These are phyloP conservation scores for Suillus plorans DNA, from an alignment of 768 basidiomycete genomes.

Conservation along the genomic window DNA sequence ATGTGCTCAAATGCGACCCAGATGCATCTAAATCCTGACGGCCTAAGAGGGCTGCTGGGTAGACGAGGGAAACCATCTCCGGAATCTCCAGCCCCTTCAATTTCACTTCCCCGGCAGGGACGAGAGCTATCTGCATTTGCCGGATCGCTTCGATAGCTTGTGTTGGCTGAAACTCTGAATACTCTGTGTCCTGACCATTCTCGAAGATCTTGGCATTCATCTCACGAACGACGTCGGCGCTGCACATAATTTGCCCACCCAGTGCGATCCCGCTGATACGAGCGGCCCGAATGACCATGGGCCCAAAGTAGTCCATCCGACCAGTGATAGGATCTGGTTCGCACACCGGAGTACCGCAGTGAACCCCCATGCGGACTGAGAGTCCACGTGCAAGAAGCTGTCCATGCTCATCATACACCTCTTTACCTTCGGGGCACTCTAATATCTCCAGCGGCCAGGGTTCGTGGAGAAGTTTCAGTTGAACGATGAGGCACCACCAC, in stretches of 20 bases:
- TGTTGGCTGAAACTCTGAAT: slow-evolving; percentile 53
- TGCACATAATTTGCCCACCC: slow-evolving; percentile 94
- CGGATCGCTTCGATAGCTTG: slow-evolving; percentile 75
- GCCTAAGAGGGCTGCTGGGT: slow-evolving; percentile 70
- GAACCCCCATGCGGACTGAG: slow-evolving; percentile 96
- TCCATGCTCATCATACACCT: slow-evolving; percentile 65
- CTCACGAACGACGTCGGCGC: slow-evolving; percentile 83
- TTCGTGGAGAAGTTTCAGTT: slow-evolving; percentile 76
- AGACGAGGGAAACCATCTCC: slow-evolving; percentile 83
- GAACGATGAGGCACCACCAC: slow-evolving; percentile 88
- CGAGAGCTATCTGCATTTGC: slow-evolving; percentile 65
- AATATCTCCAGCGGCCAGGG: slow-evolving; percentile 93
- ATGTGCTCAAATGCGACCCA: slow-evolving; percentile 16
- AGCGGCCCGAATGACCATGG: slow-evolving; percentile 92
- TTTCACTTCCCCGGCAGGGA: slow-evolving; percentile 84
- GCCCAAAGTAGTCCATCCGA: slow-evolving; percentile 98
- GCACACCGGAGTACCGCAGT: slow-evolving; percentile 87
- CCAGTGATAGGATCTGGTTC: slow-evolving; percentile 88
- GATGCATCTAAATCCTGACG: slow-evolving; percentile 59
- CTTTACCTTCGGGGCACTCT: slow-evolving; percentile 88
- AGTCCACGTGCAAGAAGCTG: slow-evolving; percentile 80
- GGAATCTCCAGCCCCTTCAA: slow-evolving; percentile 94
- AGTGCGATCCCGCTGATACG: slow-evolving; percentile 80
- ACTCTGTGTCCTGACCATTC: slow-evolving; percentile 56
- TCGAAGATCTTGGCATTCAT: slow-evolving; percentile 62